phyloP scores from a whole-genome alignment of 768 basidiomycete genomes.

The Boletales sp. region DNA sequence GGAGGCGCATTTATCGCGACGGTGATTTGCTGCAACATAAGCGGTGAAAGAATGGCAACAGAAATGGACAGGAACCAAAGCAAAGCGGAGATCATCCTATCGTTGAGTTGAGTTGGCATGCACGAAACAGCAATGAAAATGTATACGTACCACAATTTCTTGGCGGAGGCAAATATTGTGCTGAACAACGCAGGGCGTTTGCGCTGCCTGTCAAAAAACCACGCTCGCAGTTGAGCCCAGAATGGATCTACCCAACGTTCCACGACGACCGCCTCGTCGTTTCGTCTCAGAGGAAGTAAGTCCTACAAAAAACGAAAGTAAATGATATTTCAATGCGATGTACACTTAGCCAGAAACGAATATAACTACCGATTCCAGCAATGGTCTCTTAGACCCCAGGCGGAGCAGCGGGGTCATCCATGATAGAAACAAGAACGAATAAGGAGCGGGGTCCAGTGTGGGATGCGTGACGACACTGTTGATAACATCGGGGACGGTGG shows the following conservation, averaged over 20 bases:
- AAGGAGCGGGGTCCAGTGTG: slow-evolving; percentile 10
- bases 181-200: slow-evolving; percentile 16
- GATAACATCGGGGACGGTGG: slow-evolving; percentile 8
- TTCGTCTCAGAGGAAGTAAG: slow-evolving; percentile 23
- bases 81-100: slow-evolving; percentile 24
- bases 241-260: slow-evolving; percentile 24
- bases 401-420: slow-evolving; percentile 26
- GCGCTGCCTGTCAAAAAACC: slow-evolving; percentile 14
- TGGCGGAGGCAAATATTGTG: slow-evolving; percentile 15
- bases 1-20: slow-evolving; percentile 18
- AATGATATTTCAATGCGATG: slow-evolving; percentile 16
- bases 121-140: neutral
- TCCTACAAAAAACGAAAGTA: slow-evolving; percentile 16
- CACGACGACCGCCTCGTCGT: slow-evolving; percentile 21
- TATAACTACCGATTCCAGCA: slow-evolving; percentile 31
- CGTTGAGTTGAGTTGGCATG: neutral
- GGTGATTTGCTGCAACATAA: slow-evolving; percentile 28
- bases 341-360: slow-evolving; percentile 23
- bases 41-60: slow-evolving; percentile 20
- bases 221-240: slow-evolving; percentile 19
- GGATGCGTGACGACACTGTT: slow-evolving; percentile 21
- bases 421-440: slow-evolving; percentile 20
- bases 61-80: slow-evolving; percentile 27
- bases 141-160: slow-evolving; percentile 11
- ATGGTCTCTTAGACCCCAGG: slow-evolving; percentile 26